A percentile compares a stretch with the other conserved stretches of the same genome.
phyloP scores from a whole-genome alignment of 345 rosid genomes.

The Eucalyptus pauciflora region DNA sequence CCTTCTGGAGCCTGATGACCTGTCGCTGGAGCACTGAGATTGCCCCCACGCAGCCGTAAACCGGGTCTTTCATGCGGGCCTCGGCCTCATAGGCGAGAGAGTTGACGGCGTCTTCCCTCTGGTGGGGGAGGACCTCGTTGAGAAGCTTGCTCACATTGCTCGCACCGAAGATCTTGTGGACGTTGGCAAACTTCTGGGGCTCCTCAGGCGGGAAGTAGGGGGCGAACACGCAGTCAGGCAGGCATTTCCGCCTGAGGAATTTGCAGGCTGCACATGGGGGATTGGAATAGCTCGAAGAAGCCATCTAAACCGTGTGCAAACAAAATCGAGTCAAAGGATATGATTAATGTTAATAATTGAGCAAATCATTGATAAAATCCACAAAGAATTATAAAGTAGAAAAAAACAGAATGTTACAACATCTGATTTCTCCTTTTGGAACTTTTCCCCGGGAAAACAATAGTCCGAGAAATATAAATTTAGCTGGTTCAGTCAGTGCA shows the following conservation, averaged over 20 bases:
- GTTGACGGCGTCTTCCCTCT: conserved; percentile 45
- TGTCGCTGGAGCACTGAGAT: conserved; percentile 44
- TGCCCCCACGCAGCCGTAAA: conserved; percentile 45
- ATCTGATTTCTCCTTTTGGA: background rate
- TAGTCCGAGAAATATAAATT: background rate
- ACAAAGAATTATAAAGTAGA: background rate
- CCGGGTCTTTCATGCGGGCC: conserved; percentile 47
- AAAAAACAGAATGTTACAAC: background rate
- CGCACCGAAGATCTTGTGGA: conserved; percentile 51
- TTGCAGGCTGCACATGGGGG: conserved; percentile 61
- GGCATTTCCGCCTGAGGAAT: conserved; percentile 41
- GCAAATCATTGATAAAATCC: background rate
- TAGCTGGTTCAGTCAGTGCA: background rate
- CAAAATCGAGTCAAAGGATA: background rate
- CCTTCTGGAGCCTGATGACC: conserved; percentile 36
- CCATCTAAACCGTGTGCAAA: conserved; percentile 3
- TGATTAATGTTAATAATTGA: background rate
- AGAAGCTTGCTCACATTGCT: conserved; percentile 47
- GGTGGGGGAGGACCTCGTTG: conserved; percentile 34
- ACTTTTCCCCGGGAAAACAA: background rate
- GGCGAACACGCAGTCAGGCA: conserved; percentile 37
- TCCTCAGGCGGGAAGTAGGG: conserved; percentile 54
- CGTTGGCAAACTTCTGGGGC: conserved; percentile 43
- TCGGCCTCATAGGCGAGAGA: conserved; percentile 55
- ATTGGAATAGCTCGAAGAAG: conserved; percentile 42